A percentile compares a stretch with the other conserved stretches of the same genome.
Conservation (phyloP, 108 stramenopile species). For the Discostella stelligeroides region DNA sequence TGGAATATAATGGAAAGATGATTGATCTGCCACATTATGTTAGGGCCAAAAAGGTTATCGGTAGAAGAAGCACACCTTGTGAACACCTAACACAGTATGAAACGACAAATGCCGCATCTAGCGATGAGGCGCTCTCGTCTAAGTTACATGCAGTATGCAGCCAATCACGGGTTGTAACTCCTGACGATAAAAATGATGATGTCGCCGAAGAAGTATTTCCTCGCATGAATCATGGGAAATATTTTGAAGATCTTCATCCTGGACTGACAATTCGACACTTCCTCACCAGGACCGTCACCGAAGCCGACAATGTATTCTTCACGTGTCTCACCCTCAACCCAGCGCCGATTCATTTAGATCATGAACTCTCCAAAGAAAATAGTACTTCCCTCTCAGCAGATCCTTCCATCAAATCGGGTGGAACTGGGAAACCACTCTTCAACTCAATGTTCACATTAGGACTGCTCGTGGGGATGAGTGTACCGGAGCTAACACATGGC, state of each 20-base stretch:
- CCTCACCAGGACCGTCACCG: constrained; percentile 49
- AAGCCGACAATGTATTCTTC: constrained; percentile 53
- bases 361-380: constrained; percentile 46
- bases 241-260: constrained; percentile 45
- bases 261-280: constrained; percentile 40
- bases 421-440: constrained; percentile 46
- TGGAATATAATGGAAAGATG: constrained; percentile 43
- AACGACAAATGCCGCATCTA: background rate
- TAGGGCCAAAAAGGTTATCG: constrained; percentile 47
- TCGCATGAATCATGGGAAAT: constrained; percentile 42
- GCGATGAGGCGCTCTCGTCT: background rate
- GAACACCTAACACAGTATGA: background rate
- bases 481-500: constrained; percentile 48
- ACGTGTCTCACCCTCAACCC: constrained; percentile 53
- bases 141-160: background rate
- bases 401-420: background rate
- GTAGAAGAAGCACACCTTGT: background rate
- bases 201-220: constrained; percentile 28
- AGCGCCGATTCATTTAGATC: constrained; percentile 49
- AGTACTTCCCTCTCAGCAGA: constrained; percentile 14
- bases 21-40: constrained; percentile 54
- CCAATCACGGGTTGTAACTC: background rate
- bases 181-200: background rate
- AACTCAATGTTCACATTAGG: constrained; percentile 58
- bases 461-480: constrained; percentile 51